Evolutionary conservation across 2,329 filamentous ascomycete species (phyloP).

Genomic region (Magnaporthiopsis poae): DNA sequence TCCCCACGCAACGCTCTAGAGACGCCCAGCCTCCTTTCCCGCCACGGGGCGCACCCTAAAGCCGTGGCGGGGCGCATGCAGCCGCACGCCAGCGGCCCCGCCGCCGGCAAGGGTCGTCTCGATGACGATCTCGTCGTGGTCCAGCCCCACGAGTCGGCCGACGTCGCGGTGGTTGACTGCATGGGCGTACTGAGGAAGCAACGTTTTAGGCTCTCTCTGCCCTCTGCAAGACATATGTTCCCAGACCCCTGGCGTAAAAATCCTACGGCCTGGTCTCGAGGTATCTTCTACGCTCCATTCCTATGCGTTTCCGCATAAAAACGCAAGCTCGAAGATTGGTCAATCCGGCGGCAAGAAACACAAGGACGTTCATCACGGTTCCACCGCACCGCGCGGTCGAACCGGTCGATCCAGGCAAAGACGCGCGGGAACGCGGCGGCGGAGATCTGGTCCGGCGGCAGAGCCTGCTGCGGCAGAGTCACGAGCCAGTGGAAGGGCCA

Average conservation of each 20-base stretch:
- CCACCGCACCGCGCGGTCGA: conserved; percentile 39
- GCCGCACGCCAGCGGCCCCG: conserved; percentile 32
- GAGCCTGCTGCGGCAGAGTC: conserved; percentile 39
- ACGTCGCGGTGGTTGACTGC: conserved; percentile 46
- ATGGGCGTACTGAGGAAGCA: no score
- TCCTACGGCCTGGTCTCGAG: no score
- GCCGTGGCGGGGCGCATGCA: conserved; percentile 54
- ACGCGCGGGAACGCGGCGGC: conserved; percentile 45
- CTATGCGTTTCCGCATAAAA: no score
- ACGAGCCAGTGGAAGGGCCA: conserved; percentile 60
- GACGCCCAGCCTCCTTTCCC: conserved; percentile 10
- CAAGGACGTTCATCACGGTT: no score
- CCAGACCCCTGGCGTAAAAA: no score
- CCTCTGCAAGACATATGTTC: no score
- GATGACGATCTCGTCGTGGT: conserved; percentile 46
- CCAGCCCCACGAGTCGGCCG: conserved; percentile 45
- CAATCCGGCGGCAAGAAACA: no score
- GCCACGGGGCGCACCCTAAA: conserved; percentile 37
- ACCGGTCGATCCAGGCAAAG: conserved; percentile 56
- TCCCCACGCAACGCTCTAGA: not conserved
- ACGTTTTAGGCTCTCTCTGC: no score
- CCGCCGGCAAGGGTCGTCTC: conserved; percentile 32
- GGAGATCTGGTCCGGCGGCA: conserved; percentile 44
- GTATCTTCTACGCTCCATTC: no score
- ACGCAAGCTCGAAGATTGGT: no score